These are phyloP conservation scores for Phoenix roebelenii DNA, from an alignment of 176 grass and related monocot genomes.

Conservation along the genomic window DNA sequence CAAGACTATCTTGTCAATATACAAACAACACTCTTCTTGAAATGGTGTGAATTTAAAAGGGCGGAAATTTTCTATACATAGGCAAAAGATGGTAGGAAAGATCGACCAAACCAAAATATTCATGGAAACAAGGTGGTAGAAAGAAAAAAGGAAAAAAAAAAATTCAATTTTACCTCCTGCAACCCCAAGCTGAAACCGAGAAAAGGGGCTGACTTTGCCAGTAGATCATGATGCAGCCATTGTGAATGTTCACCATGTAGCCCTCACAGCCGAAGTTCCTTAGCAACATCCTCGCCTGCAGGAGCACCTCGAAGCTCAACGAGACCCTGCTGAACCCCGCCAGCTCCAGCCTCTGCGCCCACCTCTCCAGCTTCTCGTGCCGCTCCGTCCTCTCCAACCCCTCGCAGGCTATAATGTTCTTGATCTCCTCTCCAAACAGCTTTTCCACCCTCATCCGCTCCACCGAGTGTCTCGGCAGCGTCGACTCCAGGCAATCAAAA, in stretches of 20 bases:
- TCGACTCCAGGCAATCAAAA: conserved; percentile 82
- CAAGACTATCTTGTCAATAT: too few species aligned
- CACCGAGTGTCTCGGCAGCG: conserved; percentile 43
- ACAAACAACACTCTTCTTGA: too few species aligned
- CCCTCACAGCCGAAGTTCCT: conserved; percentile 58
- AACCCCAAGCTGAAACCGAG: conserved; percentile 78
- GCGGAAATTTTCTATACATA: too few species aligned
- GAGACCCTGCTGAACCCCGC: conserved; percentile 42
- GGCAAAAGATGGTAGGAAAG: too few species aligned
- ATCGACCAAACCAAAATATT: too few species aligned
- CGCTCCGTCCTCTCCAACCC: conserved; percentile 60
- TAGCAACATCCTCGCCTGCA: conserved; percentile 54
- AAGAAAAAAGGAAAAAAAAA: background rate
- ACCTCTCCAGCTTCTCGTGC: conserved; percentile 67
- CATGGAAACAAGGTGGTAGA: background rate
- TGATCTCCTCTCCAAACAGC: conserved; percentile 75
- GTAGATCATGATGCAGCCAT: conserved; percentile 62
- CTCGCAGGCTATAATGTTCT: conserved; percentile 76
- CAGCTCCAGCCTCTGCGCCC: conserved; percentile 48
- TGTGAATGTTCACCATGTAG: conserved; percentile 62
- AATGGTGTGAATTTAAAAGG: too few species aligned
- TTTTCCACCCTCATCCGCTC: conserved; percentile 79
- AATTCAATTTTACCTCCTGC: conserved; percentile 58
- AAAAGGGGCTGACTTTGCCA: conserved; percentile 87
- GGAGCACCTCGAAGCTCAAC: conserved; percentile 59